Base-by-base conservation (phyloP, 2,329 filamentous ascomycete genomes). In the Penicillium expansum region DNA sequence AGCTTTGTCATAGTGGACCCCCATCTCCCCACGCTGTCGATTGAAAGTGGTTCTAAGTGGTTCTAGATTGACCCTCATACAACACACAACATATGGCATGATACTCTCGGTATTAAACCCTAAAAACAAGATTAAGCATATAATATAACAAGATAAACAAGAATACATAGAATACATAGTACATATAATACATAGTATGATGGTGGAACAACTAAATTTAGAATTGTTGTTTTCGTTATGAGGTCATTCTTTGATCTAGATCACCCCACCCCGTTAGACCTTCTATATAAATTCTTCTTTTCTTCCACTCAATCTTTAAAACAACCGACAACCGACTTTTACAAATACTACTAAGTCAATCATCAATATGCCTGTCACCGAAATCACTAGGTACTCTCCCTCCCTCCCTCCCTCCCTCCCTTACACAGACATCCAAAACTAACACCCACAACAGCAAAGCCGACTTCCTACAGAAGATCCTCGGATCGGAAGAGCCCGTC, bases 361-460 rank as follows among this genome's bases (percentile, higher is more conserved):
- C 13, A 24, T 14, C 39, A 56, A 52, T 1, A 57, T 57, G 55
- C 43, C 55, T 18, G 24, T 55, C 38, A 55, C 11, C 10, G 30
- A 48, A 32, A 38, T 57, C 30, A 57, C 50, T 1, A 54, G 24
- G 55, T 55, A 14, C 2, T 24, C 10, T 30, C 10, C 10, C 20
- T 11, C 9, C 6, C 13, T 6, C n/a, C n/a, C n/a, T n/a, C n/a
- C 32, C 10, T 30, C 10, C 10, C 20, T 11, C 9, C 6, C 13
- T 6, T 29, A 3, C 35, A 39, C 13, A 16, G 32, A n/a, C 3
- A 24, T 4, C 8, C 24, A 24, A 20, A 13, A 24, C 39, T 38
- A 27, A 44, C 13, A 16, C 33, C 24, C 5, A 32, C 7, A 4
- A 22, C 14, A 57, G 55, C 50, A 38, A 30, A 41, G 32, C 24